Evolutionary conservation across 2,329 filamentous ascomycete genomes (phyloP).

Genomic region (Aureobasidium sp.): DNA sequence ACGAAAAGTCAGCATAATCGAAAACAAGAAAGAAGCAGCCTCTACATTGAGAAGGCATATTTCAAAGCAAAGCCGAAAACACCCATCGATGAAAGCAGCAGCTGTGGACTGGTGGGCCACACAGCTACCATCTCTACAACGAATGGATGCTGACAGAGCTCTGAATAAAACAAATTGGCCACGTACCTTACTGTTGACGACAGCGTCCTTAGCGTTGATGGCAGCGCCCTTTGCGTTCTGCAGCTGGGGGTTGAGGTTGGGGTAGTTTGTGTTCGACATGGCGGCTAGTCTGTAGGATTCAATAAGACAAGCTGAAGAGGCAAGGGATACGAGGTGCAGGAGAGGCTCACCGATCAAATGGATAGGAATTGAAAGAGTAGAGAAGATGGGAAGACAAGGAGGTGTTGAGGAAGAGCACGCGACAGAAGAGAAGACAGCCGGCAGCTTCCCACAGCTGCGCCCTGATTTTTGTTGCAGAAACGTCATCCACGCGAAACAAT

Average conservation of each 20-base stretch:
- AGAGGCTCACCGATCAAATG: conserved; percentile 2
- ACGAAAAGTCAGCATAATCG: conserved; percentile 10
- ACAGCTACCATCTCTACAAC: conserved; percentile 20
- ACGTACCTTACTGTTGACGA: conserved; percentile 37
- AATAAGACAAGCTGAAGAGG: too few species aligned
- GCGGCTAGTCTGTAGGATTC: background rate
- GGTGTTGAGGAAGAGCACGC: conserved; percentile 5
- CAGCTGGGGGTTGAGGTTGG: conserved; percentile 23
- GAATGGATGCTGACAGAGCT: conserved; percentile 16
- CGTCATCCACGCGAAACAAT: background rate
- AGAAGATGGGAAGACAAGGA: background rate
- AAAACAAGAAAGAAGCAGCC: background rate
- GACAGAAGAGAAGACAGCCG: background rate
- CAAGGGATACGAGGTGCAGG: background rate
- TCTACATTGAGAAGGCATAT: background rate
- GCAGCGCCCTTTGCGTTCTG: conserved; percentile 25
- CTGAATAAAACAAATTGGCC: conserved; percentile 23
- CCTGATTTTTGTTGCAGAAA: conserved; percentile 3
- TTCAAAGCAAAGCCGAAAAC: background rate
- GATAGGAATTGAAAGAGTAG: background rate
- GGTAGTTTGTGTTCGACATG: conserved; percentile 17
- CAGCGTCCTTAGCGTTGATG: conserved; percentile 25
- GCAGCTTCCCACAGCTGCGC: background rate
- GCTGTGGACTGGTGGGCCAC: conserved; percentile 21
- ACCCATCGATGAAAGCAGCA: background rate